Percentiles rank a stretch among this genome's conserved stretches.
Conservation (phyloP, 176 grass and related monocot species). For the Otatea glauca region DNA sequence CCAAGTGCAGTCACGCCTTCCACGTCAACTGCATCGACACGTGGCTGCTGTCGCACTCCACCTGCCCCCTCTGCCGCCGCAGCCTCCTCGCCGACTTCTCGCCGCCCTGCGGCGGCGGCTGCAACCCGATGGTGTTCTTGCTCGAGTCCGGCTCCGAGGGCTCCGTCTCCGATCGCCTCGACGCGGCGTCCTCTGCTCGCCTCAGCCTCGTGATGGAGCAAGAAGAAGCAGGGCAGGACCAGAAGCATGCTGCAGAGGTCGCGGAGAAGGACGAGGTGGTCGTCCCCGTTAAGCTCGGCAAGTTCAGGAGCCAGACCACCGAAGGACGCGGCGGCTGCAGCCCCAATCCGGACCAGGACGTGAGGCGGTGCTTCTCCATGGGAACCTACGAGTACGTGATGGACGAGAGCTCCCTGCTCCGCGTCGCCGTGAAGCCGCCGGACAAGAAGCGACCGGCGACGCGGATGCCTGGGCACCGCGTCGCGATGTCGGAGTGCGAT, state of each 20-base stretch:
- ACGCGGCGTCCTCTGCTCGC: conserved; percentile 41
- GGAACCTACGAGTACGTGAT: conserved; percentile 94
- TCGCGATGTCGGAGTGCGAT: conserved; percentile 90
- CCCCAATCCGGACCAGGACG: conserved; percentile 52
- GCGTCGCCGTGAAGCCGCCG: conserved; percentile 78
- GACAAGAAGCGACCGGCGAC: conserved; percentile 45
- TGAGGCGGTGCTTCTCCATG: conserved; percentile 91
- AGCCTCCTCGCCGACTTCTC: conserved; percentile 56
- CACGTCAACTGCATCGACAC: conserved; percentile 75
- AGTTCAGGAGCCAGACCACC: conserved; percentile 60
- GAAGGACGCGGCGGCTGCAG: conserved; percentile 36
- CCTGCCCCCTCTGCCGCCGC: conserved; percentile 69
- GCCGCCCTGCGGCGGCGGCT: conserved; percentile 52
- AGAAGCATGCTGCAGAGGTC: conserved; percentile 41
- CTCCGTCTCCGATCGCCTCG: conserved; percentile 61
- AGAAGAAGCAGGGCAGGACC: conserved; percentile 18
- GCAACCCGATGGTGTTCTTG: conserved; percentile 69
- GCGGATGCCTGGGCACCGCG: conserved; percentile 51
- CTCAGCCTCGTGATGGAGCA: conserved; percentile 50
- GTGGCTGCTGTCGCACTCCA: conserved; percentile 65
- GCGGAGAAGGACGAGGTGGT: conserved; percentile 60
- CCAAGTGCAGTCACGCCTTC: conserved; percentile 66
- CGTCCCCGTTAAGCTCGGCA: conserved; percentile 82
- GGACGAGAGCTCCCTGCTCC: conserved; percentile 64
- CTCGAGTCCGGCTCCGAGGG: conserved; percentile 72